phyloP scores from a whole-genome alignment of 2,329 filamentous ascomycete species.

The Ophiocordyceps australis region DNA sequence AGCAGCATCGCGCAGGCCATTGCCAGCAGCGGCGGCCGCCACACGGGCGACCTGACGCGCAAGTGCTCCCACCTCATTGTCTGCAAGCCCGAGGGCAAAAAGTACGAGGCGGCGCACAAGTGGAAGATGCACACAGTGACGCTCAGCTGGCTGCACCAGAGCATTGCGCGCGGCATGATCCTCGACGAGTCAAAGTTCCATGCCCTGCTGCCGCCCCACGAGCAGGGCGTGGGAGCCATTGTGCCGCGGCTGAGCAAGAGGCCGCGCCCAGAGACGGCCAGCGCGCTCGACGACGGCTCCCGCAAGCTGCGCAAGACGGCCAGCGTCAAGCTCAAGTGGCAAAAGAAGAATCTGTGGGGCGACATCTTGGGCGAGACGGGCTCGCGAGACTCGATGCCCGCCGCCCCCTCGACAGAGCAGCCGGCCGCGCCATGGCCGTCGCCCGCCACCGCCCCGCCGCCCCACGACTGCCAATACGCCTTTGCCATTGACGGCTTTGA shows the following conservation, averaged over 20 bases:
- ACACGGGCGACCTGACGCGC: slow-evolving; percentile 75
- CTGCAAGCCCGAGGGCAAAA: slow-evolving; percentile 61
- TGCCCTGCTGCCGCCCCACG: slow-evolving; percentile 46
- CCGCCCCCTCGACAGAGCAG: slow-evolving; percentile 5
- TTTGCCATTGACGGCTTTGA: slow-evolving; percentile 46
- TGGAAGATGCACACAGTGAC: slow-evolving; percentile 73
- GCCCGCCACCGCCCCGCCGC: too few species aligned
- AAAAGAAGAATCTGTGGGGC: slow-evolving; percentile 76
- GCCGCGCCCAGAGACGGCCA: slow-evolving; percentile 26
- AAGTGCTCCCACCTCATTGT: slow-evolving; percentile 78
- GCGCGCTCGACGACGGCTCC: slow-evolving; percentile 35
- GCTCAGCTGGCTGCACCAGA: slow-evolving; percentile 72
- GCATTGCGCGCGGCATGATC: slow-evolving; percentile 71
- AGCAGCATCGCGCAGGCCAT: slow-evolving; percentile 52
- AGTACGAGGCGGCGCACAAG: slow-evolving; percentile 70
- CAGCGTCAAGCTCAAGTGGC: slow-evolving; percentile 64
- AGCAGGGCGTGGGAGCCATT: slow-evolving; percentile 68
- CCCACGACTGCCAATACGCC: too few species aligned
- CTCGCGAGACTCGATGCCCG: slow-evolving; percentile 14
- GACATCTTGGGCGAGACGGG: slow-evolving; percentile 50
- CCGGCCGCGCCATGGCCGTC: background rate
- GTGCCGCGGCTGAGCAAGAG: slow-evolving; percentile 41
- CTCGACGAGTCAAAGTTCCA: slow-evolving; percentile 77
- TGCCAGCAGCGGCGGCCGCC: slow-evolving; percentile 55
- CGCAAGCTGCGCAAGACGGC: slow-evolving; percentile 78